phyloP scores from a whole-genome alignment of 179 eudicot genomes.

The Spergularia azorica region DNA sequence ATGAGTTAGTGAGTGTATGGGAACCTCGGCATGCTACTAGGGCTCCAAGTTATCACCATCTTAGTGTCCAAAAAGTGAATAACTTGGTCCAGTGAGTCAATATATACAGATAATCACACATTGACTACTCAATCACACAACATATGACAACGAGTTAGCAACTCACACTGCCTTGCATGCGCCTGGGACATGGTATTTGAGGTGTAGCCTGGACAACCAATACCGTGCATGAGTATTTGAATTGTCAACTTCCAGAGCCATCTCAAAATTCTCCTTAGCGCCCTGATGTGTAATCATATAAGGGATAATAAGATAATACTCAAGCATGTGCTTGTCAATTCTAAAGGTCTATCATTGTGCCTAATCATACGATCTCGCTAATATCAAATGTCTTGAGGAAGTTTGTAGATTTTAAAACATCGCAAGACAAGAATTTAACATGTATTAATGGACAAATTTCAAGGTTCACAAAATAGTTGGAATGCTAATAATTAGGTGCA shows the following conservation, averaged over 20 bases:
- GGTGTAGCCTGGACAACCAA: slow-evolving; percentile 78
- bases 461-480: background rate
- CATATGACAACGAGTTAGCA: background rate
- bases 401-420: background rate
- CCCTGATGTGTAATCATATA: slow-evolving; percentile 44
- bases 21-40: background rate
- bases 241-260: slow-evolving; percentile 91
- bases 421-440: background rate
- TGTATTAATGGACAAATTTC: background rate
- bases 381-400: background rate
- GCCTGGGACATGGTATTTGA: slow-evolving; percentile 83
- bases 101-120: background rate
- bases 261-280: slow-evolving; percentile 91
- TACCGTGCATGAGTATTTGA: slow-evolving; percentile 67
- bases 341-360: background rate
- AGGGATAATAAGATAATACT: background rate
- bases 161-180: slow-evolving; percentile 82
- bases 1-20: background rate
- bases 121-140: slow-evolving; percentile 1
- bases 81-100: background rate
- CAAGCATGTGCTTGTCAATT: background rate
- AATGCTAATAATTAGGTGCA: background rate
- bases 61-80: background rate
- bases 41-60: background rate
- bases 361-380: background rate